Evolutionary conservation across 106 monocot genomes (phyloP).

Genomic region (Posidonia australis): DNA sequence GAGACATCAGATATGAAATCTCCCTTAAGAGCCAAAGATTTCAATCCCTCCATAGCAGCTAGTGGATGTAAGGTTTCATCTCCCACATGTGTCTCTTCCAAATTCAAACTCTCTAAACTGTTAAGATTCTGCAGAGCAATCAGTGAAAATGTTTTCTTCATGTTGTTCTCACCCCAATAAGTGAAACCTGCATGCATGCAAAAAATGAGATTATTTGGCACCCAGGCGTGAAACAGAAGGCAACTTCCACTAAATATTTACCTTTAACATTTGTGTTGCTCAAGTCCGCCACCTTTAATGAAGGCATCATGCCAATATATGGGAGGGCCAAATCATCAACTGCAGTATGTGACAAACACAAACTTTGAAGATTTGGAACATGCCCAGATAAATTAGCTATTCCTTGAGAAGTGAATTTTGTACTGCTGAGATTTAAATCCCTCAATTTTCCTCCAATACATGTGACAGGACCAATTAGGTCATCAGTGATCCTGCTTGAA

Average conservation of each 20-base stretch:
- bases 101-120: constrained; percentile 57
- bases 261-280: constrained; percentile 71
- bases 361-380: constrained; percentile 42
- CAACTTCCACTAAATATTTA: constrained; percentile 3
- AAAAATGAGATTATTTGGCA: neutral
- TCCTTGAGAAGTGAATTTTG: constrained; percentile 41
- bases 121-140: constrained; percentile 40
- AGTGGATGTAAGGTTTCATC: constrained; percentile 53
- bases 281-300: constrained; percentile 48
- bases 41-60: constrained; percentile 31
- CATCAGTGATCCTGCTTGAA: constrained; percentile 32
- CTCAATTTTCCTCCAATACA: constrained; percentile 37
- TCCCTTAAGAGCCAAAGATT: constrained; percentile 60
- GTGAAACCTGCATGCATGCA: constrained; percentile 30
- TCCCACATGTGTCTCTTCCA: constrained; percentile 55
- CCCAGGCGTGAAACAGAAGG: neutral
- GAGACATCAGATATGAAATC: constrained; percentile 51
- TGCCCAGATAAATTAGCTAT: constrained; percentile 33
- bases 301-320: constrained; percentile 51
- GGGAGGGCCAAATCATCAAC: constrained; percentile 62
- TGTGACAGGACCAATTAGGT: constrained; percentile 38
- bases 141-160: constrained; percentile 29
- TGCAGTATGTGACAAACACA: constrained; percentile 55
- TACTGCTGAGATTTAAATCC: constrained; percentile 51
- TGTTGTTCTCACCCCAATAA: constrained; percentile 7